Conservation (phyloP, 2,329 filamentous ascomycete genomes). For the Bisporella sp. region DNA sequence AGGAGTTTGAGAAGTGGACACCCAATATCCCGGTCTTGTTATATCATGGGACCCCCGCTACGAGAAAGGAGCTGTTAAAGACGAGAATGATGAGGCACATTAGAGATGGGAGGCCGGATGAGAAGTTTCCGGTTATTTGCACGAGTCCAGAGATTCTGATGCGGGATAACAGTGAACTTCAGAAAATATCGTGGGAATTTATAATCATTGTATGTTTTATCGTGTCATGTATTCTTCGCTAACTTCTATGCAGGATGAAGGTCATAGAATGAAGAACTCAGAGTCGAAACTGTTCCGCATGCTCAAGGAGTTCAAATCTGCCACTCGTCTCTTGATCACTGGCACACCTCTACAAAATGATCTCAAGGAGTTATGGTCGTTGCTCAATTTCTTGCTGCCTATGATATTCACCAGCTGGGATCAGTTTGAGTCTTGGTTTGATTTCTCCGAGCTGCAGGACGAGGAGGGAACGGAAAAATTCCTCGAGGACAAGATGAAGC, state of each 20-base stretch:
- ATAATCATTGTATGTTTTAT: conserved; percentile 71
- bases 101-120: conserved; percentile 47
- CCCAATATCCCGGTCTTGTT: conserved; percentile 81
- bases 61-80: conserved; percentile 69
- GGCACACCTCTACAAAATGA: conserved; percentile 96
- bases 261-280: conserved; percentile 94
- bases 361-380: conserved; percentile 86
- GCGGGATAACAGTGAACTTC: conserved; percentile 74
- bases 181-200: conserved; percentile 88
- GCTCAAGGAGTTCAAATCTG: conserved; percentile 79
- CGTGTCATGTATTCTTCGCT: conserved; percentile 4
- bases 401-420: conserved; percentile 91
- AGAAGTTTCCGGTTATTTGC: conserved; percentile 82
- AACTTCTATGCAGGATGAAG: conserved; percentile 62
- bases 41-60: conserved; percentile 78
- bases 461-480: conserved; percentile 73
- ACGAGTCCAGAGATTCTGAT: conserved; percentile 97
- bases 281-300: conserved; percentile 89
- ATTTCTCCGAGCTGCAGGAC: conserved; percentile 87
- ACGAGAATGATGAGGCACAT: conserved; percentile 66
- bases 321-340: conserved; percentile 85
- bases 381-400: conserved; percentile 88
- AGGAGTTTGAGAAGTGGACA: conserved; percentile 87
- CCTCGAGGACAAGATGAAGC: conserved; percentile 69
- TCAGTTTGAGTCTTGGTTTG: conserved; percentile 93